A percentile compares a stretch with the other conserved stretches of the same genome.
Conservation (phyloP, 2,329 filamentous ascomycete species). For the Epichloe uncinata region DNA sequence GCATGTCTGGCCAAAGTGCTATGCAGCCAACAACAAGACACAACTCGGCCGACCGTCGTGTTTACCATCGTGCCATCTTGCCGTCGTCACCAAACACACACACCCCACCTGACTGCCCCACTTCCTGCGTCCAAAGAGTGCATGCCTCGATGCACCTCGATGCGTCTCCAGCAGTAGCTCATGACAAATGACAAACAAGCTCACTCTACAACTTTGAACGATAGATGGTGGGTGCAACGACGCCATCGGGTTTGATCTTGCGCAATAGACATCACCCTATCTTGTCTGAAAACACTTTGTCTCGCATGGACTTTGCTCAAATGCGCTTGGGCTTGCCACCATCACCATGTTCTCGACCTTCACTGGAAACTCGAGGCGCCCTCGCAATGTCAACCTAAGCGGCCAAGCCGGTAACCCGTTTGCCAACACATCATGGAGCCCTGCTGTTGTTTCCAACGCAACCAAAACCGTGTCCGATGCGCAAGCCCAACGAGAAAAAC, state of each 20-base stretch:
- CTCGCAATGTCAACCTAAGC: constrained; percentile 87
- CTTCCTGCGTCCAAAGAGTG: too few relatives aligned
- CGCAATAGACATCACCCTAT: not conserved
- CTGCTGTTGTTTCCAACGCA: constrained; percentile 45
- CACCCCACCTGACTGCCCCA: not conserved
- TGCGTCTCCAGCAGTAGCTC: not conserved
- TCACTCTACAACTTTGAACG: not conserved
- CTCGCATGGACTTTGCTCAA: not conserved
- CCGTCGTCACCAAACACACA: not conserved
- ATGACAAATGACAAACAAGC: not conserved
- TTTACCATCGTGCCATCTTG: not conserved
- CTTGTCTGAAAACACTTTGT: not conserved
- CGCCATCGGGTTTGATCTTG: not conserved
- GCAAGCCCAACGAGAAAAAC: constrained; percentile 68
- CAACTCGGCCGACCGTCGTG: not conserved
- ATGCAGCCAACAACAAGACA: too few relatives aligned
- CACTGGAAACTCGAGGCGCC: constrained; percentile 72
- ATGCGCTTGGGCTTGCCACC: constrained; percentile 4
- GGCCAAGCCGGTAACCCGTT: constrained; percentile 75
- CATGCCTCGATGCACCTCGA: not conserved
- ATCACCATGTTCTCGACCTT: constrained; percentile 77
- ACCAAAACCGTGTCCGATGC: constrained; percentile 73
- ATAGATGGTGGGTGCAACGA: not conserved
- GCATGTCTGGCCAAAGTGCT: too few relatives aligned
- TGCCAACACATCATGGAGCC: constrained; percentile 45